These are phyloP conservation scores for Colletotrichum kahawae DNA, from an alignment of 2,329 filamentous ascomycete species.

Conservation along the genomic window DNA sequence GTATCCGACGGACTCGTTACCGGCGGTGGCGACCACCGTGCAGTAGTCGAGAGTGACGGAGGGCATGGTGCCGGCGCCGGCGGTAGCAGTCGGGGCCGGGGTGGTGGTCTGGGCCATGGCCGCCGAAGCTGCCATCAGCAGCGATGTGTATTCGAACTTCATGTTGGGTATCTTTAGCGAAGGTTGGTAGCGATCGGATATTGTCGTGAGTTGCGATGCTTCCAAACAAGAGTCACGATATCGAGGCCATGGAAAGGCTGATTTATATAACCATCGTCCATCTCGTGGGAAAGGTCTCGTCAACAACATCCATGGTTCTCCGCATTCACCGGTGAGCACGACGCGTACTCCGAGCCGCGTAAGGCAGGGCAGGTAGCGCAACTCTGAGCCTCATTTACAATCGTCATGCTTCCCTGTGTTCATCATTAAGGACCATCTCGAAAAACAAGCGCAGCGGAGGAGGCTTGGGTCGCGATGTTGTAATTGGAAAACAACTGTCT, in stretches of 20 bases:
- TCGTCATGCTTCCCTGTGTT: not conserved
- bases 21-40: not conserved
- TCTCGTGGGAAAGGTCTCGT: not conserved
- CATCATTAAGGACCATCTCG: not conserved
- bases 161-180: not conserved
- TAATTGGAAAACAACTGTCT: not conserved
- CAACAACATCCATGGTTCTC: not conserved
- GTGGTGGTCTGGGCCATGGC: not conserved
- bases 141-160: not conserved
- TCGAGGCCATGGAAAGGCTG: not conserved
- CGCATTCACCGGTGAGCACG: not conserved
- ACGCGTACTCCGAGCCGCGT: not conserved
- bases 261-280: not conserved
- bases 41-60: conserved; percentile 6
- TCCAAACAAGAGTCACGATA: accelerated
- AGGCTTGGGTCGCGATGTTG: not conserved
- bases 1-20: conserved; percentile 1
- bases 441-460: not conserved
- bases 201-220: not conserved
- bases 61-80: not conserved
- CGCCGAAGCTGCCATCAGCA: not conserved
- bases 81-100: not conserved
- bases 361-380: not conserved
- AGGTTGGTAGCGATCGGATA: not conserved
- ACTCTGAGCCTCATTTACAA: not conserved